Base-by-base conservation (phyloP, 768 basidiomycete species). In the Daedalea quercina region DNA sequence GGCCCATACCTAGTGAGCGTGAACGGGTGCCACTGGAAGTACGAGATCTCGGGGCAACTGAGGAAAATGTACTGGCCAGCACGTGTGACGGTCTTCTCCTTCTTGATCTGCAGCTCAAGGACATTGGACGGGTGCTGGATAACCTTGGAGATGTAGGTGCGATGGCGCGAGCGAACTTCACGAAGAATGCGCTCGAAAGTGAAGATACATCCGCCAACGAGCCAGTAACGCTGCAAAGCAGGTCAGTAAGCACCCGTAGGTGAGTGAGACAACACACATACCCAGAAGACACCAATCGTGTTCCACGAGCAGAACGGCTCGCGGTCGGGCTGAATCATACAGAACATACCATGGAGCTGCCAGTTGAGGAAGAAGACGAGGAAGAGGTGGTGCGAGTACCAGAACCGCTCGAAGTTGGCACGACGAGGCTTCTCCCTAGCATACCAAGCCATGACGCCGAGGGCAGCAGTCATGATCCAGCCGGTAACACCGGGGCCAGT, bases 1-100 rank as follows among this genome's bases (percentile, higher is more conserved):
- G 20, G 15, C 19, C 67, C 70, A 19, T 49, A 82, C 84, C 84
- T 87, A 31, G 92, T 95, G 55, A 96, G 80, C 15, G 94, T 95
- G 77, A 96, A 96, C 9, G 94, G 93, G 64, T 97, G 94, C 89
- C 93, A 97, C 66, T 96, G 92, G 77, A 87, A 94, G 73, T 92
- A 95, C 19, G 87, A 91, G 44, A 97, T 75, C 69, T 92, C 89
- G 9, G 94, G 94, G 71, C 90, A 93, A 58, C 76, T 85, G 46
- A 96, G 69, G 76, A 95, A 94, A 67, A 97, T 90, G 69, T 96
- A 97, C 67, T 95, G 90, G 19, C 93, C 93, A 1, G 93, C 91
- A 11, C 85, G 78, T 25, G 81, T 82, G 1, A 74, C 84, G 0
- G 82, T 91, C 71, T 86, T 88, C 64, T 96, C 94, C 71, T 96